Evolutionary conservation across 371 early-diverging fungal genomes (phyloP).

Genomic region (Apophysomyces ossiformis): DNA sequence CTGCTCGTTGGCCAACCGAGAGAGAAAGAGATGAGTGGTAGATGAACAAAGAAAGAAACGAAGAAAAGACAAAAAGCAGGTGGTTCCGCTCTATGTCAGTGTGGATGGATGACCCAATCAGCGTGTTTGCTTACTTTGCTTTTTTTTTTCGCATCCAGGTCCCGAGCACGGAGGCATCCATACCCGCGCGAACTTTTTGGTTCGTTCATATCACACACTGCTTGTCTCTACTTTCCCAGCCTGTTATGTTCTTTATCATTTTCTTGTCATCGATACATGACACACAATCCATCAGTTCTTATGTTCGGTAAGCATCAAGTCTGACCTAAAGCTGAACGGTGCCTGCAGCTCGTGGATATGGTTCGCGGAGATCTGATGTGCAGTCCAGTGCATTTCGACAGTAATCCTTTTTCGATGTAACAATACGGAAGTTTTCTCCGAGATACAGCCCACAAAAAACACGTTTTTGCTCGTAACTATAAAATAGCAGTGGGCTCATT

Average conservation of each 20-base stretch:
- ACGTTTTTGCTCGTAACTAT: background rate
- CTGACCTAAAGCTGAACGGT: too few relatives aligned
- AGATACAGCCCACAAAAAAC: background rate
- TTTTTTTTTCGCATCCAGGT: background rate
- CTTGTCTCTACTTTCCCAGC: background rate
- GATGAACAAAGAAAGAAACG: slow-evolving; percentile 12
- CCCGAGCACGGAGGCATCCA: slow-evolving; percentile 5
- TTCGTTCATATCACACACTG: background rate
- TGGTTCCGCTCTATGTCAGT: background rate
- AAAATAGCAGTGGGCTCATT: background rate
- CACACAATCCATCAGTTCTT: too few relatives aligned
- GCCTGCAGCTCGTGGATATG: background rate
- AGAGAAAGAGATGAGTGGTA: slow-evolving; percentile 5
- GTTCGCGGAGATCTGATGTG: slow-evolving; percentile 2
- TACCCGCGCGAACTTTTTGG: background rate
- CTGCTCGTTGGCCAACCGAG: slow-evolving; percentile 3
- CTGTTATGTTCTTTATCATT: too few relatives aligned
- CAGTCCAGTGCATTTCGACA: background rate
- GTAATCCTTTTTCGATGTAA: background rate
- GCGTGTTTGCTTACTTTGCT: background rate
- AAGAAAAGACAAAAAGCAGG: background rate
- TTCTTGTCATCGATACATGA: too few relatives aligned
- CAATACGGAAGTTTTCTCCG: slow-evolving; percentile 9
- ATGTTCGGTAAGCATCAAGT: too few relatives aligned
- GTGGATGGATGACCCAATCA: background rate